phyloP scores from a whole-genome alignment of 2,329 filamentous ascomycete genomes.

The Sclerotinia spermophila region DNA sequence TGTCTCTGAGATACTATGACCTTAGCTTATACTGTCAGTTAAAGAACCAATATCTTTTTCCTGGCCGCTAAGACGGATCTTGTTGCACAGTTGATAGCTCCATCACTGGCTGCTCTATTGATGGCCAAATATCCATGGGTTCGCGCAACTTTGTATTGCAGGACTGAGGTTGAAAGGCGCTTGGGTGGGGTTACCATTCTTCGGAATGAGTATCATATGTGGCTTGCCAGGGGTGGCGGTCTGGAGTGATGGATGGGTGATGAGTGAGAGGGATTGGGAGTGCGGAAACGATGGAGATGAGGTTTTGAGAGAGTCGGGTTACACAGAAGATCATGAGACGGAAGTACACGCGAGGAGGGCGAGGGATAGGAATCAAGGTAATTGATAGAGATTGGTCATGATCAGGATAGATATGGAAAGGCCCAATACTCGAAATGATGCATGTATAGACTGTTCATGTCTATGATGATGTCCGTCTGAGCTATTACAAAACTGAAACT shows the following conservation, averaged over 20 bases:
- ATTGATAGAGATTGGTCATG: not conserved
- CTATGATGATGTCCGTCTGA: not conserved
- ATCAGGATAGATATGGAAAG: not conserved
- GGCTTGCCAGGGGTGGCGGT: not conserved
- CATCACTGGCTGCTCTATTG: slow-evolving; percentile 38
- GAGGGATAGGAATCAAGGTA: not conserved
- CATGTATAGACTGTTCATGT: not conserved
- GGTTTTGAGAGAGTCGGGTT: no score
- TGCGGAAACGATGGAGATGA: not conserved
- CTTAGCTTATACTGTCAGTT: not conserved
- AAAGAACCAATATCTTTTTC: slow-evolving; percentile 40
- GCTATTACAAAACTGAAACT: not conserved
- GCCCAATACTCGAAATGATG: not conserved
- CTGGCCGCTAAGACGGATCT: slow-evolving; percentile 33
- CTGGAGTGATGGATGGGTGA: not conserved
- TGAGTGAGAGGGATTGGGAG: not conserved
- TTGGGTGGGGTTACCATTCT: slow-evolving; percentile 34
- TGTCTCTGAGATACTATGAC: not conserved
- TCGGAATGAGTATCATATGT: slow-evolving; percentile 4
- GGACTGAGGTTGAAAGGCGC: slow-evolving; percentile 29
- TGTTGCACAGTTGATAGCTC: slow-evolving; percentile 39
- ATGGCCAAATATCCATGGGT: slow-evolving; percentile 37
- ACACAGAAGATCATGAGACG: not conserved
- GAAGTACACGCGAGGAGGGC: not conserved
- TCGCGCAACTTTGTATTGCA: slow-evolving; percentile 26